phyloP scores from a whole-genome alignment of 139 green algal genomes.

The Closterium sp. region DNA sequence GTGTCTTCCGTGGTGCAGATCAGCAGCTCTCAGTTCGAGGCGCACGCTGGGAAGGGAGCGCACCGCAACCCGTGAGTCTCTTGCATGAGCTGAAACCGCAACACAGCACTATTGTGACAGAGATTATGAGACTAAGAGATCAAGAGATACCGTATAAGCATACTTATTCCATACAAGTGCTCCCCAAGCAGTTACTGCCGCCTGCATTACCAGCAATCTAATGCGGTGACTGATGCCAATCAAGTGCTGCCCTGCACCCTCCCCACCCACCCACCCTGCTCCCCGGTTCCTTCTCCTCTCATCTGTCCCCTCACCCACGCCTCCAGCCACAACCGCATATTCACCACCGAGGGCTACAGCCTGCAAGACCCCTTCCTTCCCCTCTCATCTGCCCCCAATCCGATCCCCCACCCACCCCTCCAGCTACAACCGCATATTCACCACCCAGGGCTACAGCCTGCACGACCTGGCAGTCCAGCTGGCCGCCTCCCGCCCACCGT shows the following conservation, averaged over 20 bases:
- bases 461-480: conserved; percentile 22
- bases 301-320: no score
- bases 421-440: conserved; percentile 45
- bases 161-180: no score
- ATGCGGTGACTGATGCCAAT: no score
- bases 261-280: background rate
- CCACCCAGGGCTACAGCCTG: conserved; percentile 10
- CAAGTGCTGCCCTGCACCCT: no score
- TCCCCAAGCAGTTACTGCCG: no score
- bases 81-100: background rate
- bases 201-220: no score
- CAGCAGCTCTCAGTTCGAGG: conserved; percentile 73
- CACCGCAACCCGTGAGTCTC: conserved; percentile 43
- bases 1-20: background rate
- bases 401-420: background rate
- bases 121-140: no score
- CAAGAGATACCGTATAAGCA: no score
- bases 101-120: no score
- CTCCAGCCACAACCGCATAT: no score
- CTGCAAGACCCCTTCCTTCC: background rate
- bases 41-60: conserved; percentile 64
- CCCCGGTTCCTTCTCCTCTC: no score
- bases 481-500: background rate
- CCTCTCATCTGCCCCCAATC: background rate
- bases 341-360: no score